Percentiles rank a stretch among this genome's conserved stretches.
Conservation (phyloP, 139 green algal genomes). For the Nannochloris sp. region DNA sequence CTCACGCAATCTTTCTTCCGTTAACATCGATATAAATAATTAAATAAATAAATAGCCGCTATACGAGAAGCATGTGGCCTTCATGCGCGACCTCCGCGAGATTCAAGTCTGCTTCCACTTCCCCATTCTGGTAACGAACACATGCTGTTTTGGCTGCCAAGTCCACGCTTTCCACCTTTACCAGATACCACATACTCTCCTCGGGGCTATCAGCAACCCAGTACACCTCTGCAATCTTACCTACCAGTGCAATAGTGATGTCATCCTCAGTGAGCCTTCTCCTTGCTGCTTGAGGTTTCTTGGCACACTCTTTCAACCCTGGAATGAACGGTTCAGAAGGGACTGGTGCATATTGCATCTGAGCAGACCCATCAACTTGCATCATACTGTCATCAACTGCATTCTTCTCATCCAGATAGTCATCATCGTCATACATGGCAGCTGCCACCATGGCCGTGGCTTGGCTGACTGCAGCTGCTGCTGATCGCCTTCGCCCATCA, state of each 20-base stretch:
- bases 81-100: conserved; percentile 52
- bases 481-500: conserved; percentile 11
- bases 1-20: no score
- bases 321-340: conserved; percentile 6
- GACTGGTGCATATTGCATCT: background rate
- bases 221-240: conserved; percentile 70
- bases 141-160: conserved; percentile 18
- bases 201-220: conserved; percentile 52
- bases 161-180: conserved; percentile 53
- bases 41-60: background rate
- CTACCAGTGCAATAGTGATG: conserved; percentile 50
- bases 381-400: conserved; percentile 3
- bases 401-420: background rate
- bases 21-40: no score
- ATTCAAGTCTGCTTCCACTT: conserved; percentile 40
- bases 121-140: conserved; percentile 52
- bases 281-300: conserved; percentile 34
- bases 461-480: conserved; percentile 18
- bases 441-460: conserved; percentile 16
- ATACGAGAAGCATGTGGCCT: conserved; percentile 45
- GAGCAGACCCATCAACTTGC: background rate
- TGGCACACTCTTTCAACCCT: conserved; percentile 23
- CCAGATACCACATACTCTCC: conserved; percentile 77
- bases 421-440: conserved; percentile 22
- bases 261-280: conserved; percentile 47